phyloP scores from a whole-genome alignment of 441 rosid genomes.

The Raphanus hybrid region DNA sequence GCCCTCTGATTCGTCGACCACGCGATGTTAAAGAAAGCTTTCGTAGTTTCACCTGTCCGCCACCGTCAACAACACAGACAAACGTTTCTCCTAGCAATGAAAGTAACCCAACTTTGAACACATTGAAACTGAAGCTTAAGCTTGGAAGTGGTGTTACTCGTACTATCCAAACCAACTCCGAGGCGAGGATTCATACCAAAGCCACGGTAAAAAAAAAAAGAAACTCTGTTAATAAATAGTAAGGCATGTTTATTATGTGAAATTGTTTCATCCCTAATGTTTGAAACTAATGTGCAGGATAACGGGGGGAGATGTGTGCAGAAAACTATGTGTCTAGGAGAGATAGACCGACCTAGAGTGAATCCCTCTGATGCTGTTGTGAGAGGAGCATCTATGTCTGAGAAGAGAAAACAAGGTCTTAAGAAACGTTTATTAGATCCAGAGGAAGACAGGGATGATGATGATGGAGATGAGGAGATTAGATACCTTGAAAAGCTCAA shows the following conservation, averaged over 20 bases:
- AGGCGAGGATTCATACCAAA: conserved; percentile 29
- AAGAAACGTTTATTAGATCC: conserved; percentile 67
- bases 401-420: conserved; percentile 75
- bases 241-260: not conserved
- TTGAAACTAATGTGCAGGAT: conserved; percentile 42
- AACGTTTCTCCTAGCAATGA: conserved; percentile 38
- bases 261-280: conserved; percentile 10
- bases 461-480: conserved; percentile 64
- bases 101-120: conserved; percentile 53
- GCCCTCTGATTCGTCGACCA: conserved; percentile 58
- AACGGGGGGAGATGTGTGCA: conserved; percentile 41
- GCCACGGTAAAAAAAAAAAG: conserved; percentile 8
- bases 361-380: not conserved
- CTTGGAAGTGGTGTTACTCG: conserved; percentile 71
- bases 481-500: conserved; percentile 58
- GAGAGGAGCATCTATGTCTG: conserved; percentile 35
- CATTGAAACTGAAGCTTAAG: conserved; percentile 78
- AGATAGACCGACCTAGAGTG: conserved; percentile 16
- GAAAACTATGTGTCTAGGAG: conserved; percentile 42
- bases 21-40: conserved; percentile 44
- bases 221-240: not conserved
- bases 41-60: not conserved
- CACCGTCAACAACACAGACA: conserved; percentile 9
- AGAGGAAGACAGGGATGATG: conserved; percentile 44
- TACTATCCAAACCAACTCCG: conserved; percentile 59